Percentiles rank a stretch among this genome's conserved stretches.
Conservation (phyloP, 2,329 filamentous ascomycete species). For the Pseudodiploospora longispora region DNA sequence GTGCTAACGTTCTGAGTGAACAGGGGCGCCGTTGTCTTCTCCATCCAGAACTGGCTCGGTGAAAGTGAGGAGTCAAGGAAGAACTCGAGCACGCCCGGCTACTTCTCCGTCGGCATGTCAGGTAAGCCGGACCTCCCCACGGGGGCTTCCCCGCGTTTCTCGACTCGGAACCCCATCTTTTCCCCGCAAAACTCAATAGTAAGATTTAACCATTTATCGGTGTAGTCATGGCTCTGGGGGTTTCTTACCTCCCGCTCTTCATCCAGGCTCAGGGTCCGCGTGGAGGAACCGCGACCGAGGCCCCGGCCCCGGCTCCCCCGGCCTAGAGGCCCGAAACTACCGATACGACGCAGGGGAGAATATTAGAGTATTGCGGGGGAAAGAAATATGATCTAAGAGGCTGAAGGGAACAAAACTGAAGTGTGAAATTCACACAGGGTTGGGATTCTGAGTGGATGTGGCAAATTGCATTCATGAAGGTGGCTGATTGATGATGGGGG, state of each 20-base stretch:
- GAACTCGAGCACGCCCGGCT: slow-evolving; percentile 56
- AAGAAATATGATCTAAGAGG: too few relatives aligned
- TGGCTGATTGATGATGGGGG: too few relatives aligned
- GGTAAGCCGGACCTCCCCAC: slow-evolving; percentile 40
- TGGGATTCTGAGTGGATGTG: too few relatives aligned
- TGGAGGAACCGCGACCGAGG: slow-evolving; percentile 23
- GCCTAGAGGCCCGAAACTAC: slow-evolving; percentile 8
- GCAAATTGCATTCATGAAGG: too few relatives aligned
- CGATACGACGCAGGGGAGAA: too few relatives aligned
- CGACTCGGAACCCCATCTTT: too few relatives aligned
- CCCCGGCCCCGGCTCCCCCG: slow-evolving; percentile 19
- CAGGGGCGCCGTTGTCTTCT: slow-evolving; percentile 66
- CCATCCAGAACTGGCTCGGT: slow-evolving; percentile 68
- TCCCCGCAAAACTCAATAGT: too few relatives aligned
- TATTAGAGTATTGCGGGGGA: too few relatives aligned
- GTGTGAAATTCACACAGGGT: too few relatives aligned
- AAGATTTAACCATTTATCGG: neutral
- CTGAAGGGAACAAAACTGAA: too few relatives aligned
- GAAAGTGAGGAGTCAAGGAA: slow-evolving; percentile 62
- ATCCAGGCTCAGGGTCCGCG: slow-evolving; percentile 31
- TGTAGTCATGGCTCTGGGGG: slow-evolving; percentile 51
- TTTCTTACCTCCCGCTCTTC: slow-evolving; percentile 45
- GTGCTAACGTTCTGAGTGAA: neutral
- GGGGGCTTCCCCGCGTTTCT: too few relatives aligned
- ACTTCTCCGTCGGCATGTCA: slow-evolving; percentile 72